phyloP scores from a whole-genome alignment of 345 rosid genomes.

The Eucalyptus curtisii region DNA sequence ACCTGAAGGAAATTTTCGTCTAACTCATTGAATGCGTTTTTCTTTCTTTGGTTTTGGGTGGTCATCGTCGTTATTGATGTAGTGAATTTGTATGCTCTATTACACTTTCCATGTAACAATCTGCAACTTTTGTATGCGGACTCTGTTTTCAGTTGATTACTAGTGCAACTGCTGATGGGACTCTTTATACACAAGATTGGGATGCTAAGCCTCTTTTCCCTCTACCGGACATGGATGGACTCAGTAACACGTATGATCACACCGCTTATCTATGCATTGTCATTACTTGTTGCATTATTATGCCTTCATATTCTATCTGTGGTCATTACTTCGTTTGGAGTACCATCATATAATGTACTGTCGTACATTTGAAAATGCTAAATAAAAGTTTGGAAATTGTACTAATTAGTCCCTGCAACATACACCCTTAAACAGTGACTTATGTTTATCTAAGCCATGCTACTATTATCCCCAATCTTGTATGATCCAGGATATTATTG shows the following conservation, averaged over 20 bases:
- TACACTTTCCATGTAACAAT: background rate
- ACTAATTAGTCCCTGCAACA: background rate
- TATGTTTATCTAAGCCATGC: background rate
- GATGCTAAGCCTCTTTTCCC: slow-evolving; percentile 75
- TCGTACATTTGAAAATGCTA: background rate
- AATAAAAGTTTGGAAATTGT: background rate
- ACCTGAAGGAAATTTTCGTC: background rate
- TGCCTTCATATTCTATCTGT: background rate
- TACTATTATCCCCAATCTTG: background rate
- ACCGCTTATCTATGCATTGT: background rate
- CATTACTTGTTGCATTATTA: background rate
- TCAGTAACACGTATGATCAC: slow-evolving; percentile 39
- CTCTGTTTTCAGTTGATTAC: slow-evolving; percentile 45
- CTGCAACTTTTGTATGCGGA: background rate
- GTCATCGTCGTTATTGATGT: background rate
- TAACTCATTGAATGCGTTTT: background rate
- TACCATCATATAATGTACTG: background rate
- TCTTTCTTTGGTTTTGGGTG: background rate
- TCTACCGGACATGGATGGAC: slow-evolving; percentile 24
- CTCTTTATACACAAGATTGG: slow-evolving; percentile 69
- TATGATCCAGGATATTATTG: background rate
- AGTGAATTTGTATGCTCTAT: background rate
- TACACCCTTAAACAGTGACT: background rate
- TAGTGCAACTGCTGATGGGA: slow-evolving; percentile 56
- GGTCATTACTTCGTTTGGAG: background rate